These are phyloP conservation scores for Apiotrichum montevideense DNA, from an alignment of 1,284 basidiomycete genomes.

Conservation along the genomic window DNA sequence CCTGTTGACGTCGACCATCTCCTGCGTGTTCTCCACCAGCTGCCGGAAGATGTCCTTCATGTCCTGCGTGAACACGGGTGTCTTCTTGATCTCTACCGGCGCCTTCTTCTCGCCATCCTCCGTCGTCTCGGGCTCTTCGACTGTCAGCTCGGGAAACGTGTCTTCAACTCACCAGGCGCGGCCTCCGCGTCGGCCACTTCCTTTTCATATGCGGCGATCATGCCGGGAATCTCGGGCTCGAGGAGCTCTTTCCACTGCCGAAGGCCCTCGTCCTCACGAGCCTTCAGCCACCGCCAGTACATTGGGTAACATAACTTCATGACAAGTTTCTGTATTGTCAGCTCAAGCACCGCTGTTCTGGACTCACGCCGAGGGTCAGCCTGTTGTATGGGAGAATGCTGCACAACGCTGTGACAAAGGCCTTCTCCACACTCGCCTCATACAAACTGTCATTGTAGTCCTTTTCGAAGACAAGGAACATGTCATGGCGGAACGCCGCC, in stretches of 20 bases:
- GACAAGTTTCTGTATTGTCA: slow-evolving; percentile 35
- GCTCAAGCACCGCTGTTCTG: background rate
- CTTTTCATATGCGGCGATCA: slow-evolving; percentile 9
- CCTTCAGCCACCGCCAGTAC: slow-evolving; percentile 30
- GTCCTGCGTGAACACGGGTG: slow-evolving; percentile 26
- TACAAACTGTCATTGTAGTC: slow-evolving; percentile 13
- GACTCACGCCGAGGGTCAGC: slow-evolving; percentile 41
- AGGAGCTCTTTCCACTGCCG: slow-evolving; percentile 21
- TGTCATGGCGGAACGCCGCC: slow-evolving; percentile 65
- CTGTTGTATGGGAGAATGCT: slow-evolving; percentile 41
- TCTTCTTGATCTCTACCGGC: slow-evolving; percentile 27
- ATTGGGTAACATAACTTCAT: slow-evolving; percentile 27
- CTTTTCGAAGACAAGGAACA: slow-evolving; percentile 26
- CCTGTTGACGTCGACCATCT: slow-evolving; percentile 33
- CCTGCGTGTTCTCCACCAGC: slow-evolving; percentile 34
- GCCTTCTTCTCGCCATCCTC: slow-evolving; percentile 11
- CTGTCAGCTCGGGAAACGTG: background rate
- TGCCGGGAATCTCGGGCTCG: slow-evolving; percentile 12
- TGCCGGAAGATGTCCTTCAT: slow-evolving; percentile 38
- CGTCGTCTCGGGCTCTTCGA: slow-evolving; percentile 6
- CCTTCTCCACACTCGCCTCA: slow-evolving; percentile 20
- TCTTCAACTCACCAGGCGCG: background rate
- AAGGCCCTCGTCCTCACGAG: slow-evolving; percentile 27
- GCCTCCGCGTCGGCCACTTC: slow-evolving; percentile 3
- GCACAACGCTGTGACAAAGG: slow-evolving; percentile 31